Evolutionary conservation across 2,329 filamentous ascomycete species (phyloP).

Genomic region (Xylaria sp.): DNA sequence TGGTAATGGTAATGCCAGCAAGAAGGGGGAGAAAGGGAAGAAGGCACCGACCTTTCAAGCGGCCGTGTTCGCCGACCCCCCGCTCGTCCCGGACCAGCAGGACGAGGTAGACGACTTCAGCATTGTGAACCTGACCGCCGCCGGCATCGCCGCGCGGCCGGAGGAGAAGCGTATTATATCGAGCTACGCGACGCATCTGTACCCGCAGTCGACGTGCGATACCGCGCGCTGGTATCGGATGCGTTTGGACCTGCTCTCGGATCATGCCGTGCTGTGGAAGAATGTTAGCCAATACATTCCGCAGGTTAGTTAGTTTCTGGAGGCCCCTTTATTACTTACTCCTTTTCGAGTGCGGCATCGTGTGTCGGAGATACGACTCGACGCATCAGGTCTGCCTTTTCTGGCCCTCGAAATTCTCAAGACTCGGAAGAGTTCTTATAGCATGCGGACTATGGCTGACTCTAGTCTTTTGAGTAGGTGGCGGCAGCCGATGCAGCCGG

Average conservation of each 20-base stretch:
- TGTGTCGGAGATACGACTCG: no score
- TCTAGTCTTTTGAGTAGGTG: constrained; percentile 7
- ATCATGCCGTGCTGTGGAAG: constrained; percentile 51
- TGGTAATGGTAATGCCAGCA: not conserved
- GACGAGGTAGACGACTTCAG: constrained; percentile 52
- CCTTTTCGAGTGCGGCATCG: not conserved
- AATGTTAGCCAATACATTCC: constrained; percentile 52
- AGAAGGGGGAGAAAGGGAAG: not conserved
- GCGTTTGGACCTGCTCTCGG: constrained; percentile 50
- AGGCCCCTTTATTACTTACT: not conserved
- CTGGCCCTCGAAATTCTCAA: not conserved
- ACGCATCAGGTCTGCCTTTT: no score
- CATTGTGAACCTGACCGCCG: constrained; percentile 50
- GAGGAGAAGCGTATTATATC: constrained; percentile 50
- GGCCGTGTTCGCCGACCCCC: constrained; percentile 52
- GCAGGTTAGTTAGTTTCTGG: constrained; percentile 40
- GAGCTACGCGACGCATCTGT: constrained; percentile 52
- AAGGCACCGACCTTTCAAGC: constrained; percentile 49
- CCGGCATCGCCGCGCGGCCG: constrained; percentile 42
- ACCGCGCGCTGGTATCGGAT: constrained; percentile 49
- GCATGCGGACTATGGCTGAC: not conserved
- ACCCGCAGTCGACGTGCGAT: constrained; percentile 54
- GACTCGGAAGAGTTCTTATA: not conserved
- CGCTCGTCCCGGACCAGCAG: constrained; percentile 53
- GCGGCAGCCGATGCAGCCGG: constrained; percentile 51